Evolutionary conservation across 805 yeast genomes (phyloP).

Genomic region (Pichia occidentalis): DNA sequence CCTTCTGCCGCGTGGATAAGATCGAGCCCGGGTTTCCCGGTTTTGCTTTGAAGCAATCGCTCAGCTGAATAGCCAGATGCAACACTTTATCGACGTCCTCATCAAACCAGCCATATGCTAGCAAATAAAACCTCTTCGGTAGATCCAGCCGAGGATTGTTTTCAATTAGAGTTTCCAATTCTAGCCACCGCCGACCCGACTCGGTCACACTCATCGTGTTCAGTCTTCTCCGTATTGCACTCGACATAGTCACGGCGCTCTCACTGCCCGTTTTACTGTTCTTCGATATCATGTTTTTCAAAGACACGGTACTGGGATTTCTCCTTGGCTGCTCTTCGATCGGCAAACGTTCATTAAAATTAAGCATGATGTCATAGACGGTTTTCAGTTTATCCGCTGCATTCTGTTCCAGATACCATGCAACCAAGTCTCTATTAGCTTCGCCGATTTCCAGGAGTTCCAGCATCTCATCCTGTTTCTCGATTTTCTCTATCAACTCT

Average conservation of each 20-base stretch:
- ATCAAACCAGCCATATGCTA: slow-evolving; percentile 36
- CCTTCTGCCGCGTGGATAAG: too few species aligned
- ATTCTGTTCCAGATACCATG: slow-evolving; percentile 13
- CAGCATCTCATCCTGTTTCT: slow-evolving; percentile 15
- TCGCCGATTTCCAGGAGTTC: slow-evolving; percentile 9
- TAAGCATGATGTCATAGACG: slow-evolving; percentile 18
- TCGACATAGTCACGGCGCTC: slow-evolving; percentile 2
- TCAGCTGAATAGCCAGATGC: slow-evolving; percentile 26
- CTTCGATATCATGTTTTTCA: neutral
- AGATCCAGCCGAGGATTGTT: slow-evolving; percentile 33
- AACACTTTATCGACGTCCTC: slow-evolving; percentile 38
- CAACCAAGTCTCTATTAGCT: slow-evolving; percentile 10
- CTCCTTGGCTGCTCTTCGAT: slow-evolving; percentile 1
- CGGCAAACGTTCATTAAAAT: slow-evolving; percentile 16
- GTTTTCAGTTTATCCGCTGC: slow-evolving; percentile 11
- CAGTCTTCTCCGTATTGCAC: neutral
- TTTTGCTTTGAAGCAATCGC: slow-evolving; percentile 14
- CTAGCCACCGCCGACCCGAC: slow-evolving; percentile 16
- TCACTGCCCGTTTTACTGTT: neutral
- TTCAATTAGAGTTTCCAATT: slow-evolving; percentile 30
- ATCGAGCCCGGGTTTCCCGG: too few species aligned
- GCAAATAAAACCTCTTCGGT: slow-evolving; percentile 34
- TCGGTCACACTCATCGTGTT: neutral
- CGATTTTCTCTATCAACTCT: slow-evolving; percentile 6
- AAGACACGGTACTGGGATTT: neutral